phyloP scores from a whole-genome alignment of 2,329 filamentous ascomycete genomes.

The Alternaria triticimaculans region DNA sequence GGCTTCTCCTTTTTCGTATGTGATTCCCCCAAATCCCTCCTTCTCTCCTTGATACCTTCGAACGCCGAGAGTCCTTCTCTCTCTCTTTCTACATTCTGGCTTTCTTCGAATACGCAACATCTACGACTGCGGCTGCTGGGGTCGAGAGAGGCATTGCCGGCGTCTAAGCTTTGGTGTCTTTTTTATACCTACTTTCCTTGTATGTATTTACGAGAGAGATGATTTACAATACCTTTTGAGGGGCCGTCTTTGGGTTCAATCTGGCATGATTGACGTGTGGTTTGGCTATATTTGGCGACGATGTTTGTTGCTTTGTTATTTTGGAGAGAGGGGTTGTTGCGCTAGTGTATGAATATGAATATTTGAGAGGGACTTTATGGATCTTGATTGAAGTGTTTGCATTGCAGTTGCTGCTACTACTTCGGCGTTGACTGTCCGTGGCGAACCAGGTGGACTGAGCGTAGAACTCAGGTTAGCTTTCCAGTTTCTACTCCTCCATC shows the following conservation, averaged over 20 bases:
- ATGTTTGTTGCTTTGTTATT: neutral
- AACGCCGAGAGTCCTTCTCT: neutral
- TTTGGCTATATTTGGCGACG: neutral
- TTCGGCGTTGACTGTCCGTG: neutral
- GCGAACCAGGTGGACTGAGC: neutral
- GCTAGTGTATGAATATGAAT: slow-evolving; percentile 9
- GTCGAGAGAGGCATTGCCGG: neutral
- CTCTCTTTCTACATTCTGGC: neutral
- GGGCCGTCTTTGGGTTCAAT: neutral
- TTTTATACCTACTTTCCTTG: slow-evolving; percentile 8
- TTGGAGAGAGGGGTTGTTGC: neutral
- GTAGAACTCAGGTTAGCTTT: neutral
- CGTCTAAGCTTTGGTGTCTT: neutral
- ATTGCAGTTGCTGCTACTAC: neutral
- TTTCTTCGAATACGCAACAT: neutral
- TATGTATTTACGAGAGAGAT: slow-evolving; percentile 9
- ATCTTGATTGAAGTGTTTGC: neutral
- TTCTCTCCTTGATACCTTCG: neutral
- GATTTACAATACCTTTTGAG: slow-evolving; percentile 2
- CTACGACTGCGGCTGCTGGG: neutral
- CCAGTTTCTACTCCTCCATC: slow-evolving; percentile 29
- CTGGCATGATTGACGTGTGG: neutral
- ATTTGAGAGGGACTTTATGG: neutral
- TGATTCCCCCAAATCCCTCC: slow-evolving; percentile 21
- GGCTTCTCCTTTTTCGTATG: slow-evolving; percentile 10